phyloP scores from a whole-genome alignment of 2,329 filamentous ascomycete genomes.

The Aureobasidium sp. region DNA sequence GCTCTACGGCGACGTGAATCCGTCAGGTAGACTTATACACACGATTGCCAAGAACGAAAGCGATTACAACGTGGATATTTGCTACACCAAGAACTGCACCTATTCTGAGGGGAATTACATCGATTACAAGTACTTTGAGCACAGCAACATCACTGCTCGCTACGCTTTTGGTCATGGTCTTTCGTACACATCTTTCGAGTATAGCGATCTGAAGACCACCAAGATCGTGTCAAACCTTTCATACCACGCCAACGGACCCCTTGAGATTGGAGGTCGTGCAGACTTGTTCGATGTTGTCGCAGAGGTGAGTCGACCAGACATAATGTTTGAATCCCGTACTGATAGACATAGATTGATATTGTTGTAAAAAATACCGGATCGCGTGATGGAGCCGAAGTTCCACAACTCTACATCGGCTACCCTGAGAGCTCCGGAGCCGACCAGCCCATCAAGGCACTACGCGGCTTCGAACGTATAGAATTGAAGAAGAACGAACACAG shows the following conservation, averaged over 20 bases:
- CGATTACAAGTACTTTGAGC: conserved; percentile 67
- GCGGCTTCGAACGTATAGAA: conserved; percentile 37
- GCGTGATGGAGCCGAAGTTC: conserved; percentile 42
- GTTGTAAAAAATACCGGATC: conserved; percentile 47
- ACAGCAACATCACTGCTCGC: conserved; percentile 22
- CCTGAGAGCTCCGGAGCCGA: conserved; percentile 31
- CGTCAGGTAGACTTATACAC: conserved; percentile 57
- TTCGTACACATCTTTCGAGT: conserved; percentile 32
- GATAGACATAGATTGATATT: conserved; percentile 37
- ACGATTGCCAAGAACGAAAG: conserved; percentile 61
- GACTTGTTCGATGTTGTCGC: conserved; percentile 48
- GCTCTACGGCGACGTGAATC: conserved; percentile 38
- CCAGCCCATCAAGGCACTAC: conserved; percentile 39
- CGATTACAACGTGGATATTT: conserved; percentile 62
- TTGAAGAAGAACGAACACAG: conserved; percentile 24
- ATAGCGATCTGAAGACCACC: conserved; percentile 39
- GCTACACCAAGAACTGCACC: conserved; percentile 59
- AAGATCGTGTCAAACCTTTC: conserved; percentile 66
- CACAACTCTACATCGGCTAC: conserved; percentile 51
- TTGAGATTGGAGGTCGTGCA: conserved; percentile 48
- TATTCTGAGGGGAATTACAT: conserved; percentile 70
- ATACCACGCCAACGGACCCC: conserved; percentile 50
- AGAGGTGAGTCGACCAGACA: background rate
- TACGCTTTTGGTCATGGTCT: conserved; percentile 35
- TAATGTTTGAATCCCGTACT: background rate